phyloP scores from a whole-genome alignment of 2,329 filamentous ascomycete genomes.

The Penicillium psychrosexuale region DNA sequence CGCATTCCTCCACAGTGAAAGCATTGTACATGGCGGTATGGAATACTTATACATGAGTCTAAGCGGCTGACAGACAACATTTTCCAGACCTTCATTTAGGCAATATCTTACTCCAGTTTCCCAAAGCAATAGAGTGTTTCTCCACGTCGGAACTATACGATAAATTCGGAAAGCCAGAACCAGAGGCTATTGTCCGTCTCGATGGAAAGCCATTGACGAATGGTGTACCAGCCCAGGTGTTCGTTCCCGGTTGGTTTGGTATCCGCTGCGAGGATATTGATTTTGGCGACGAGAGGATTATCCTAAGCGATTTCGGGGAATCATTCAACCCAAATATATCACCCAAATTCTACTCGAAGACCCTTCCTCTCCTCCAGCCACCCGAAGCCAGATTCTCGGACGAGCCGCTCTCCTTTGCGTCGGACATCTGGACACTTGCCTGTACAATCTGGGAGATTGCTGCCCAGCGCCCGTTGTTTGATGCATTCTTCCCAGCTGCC shows the following conservation, averaged over 20 bases:
- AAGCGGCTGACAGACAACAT: too few species aligned
- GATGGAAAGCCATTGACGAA: conserved; percentile 20
- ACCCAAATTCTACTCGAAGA: conserved; percentile 19
- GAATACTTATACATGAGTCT: too few species aligned
- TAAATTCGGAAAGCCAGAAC: too few species aligned
- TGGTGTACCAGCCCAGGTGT: conserved; percentile 18
- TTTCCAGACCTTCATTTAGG: too few species aligned
- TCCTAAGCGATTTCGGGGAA: conserved; percentile 30
- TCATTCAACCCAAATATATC: conserved; percentile 21
- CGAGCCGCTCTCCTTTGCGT: conserved; percentile 34
- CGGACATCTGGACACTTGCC: conserved; percentile 41
- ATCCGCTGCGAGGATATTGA: conserved; percentile 18
- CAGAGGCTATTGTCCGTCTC: conserved; percentile 22
- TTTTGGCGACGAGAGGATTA: conserved; percentile 19
- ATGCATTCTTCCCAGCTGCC: conserved; percentile 18
- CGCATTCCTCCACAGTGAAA: conserved; percentile 25
- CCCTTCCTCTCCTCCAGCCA: conserved; percentile 27
- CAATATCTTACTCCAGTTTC: too few species aligned
- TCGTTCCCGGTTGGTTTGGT: conserved; percentile 15
- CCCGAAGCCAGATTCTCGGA: conserved; percentile 37
- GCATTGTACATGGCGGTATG: too few species aligned
- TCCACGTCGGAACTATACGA: too few species aligned
- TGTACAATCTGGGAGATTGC: conserved; percentile 41
- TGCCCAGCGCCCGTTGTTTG: conserved; percentile 28
- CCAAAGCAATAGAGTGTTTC: too few species aligned